A percentile compares a stretch with the other conserved stretches of the same genome.
These are phyloP conservation scores for Phtheirospermum japonicum DNA, from an alignment of 257 asterid species.

Conservation along the genomic window DNA sequence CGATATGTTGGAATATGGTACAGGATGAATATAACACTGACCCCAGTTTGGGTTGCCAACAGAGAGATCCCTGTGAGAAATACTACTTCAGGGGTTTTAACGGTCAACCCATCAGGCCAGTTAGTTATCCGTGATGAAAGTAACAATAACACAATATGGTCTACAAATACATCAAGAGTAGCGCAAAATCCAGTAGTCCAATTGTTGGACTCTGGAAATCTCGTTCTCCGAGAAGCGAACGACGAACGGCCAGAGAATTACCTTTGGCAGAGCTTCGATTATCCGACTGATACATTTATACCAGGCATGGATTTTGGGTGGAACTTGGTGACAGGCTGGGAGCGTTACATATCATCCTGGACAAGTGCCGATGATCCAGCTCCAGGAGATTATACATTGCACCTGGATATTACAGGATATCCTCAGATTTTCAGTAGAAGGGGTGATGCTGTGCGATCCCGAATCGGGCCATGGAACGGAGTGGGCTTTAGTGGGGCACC, in stretches of 20 bases:
- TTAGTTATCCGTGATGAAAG: conserved; percentile 32
- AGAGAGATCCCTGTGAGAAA: conserved; percentile 25
- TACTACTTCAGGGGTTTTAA: conserved; percentile 30
- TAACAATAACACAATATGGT: conserved; percentile 35
- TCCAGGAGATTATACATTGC: conserved; percentile 26
- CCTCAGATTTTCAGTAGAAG: conserved; percentile 25
- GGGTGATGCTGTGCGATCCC: background rate
- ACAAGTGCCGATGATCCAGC: conserved; percentile 37
- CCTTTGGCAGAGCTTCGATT: conserved; percentile 38
- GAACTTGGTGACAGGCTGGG: conserved; percentile 32
- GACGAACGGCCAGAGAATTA: conserved; percentile 32
- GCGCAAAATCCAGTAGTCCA: conserved; percentile 15
- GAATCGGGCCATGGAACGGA: conserved; percentile 39
- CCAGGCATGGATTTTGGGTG: conserved; percentile 44
- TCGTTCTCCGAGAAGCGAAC: conserved; percentile 33
- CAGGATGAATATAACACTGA: conserved; percentile 22
- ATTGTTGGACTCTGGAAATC: background rate
- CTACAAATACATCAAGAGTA: conserved; percentile 31
- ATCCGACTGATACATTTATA: conserved; percentile 41
- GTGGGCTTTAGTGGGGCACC: conserved; percentile 27
- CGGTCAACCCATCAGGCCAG: conserved; percentile 24
- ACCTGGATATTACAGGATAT: conserved; percentile 30
- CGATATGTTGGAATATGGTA: conserved; percentile 51
- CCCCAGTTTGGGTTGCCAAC: conserved; percentile 31
- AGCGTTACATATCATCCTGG: conserved; percentile 36